Conservation (phyloP, 257 asterid genomes). For the Avicennia marina region DNA sequence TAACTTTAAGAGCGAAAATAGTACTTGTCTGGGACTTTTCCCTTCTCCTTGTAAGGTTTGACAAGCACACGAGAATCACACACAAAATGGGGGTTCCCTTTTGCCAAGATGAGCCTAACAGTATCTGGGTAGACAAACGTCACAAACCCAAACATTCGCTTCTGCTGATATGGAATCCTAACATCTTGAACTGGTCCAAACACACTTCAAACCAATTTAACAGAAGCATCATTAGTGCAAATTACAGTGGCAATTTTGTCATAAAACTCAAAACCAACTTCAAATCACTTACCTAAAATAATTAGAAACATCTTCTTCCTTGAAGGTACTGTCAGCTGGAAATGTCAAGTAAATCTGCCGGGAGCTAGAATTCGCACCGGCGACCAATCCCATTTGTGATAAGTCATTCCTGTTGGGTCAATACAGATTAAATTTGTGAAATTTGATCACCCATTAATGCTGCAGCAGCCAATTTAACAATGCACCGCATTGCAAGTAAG, state of each 20-base stretch:
- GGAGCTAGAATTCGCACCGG: constrained; percentile 46
- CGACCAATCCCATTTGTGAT: constrained; percentile 46
- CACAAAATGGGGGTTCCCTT: constrained; percentile 97
- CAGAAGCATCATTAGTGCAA: constrained; percentile 18
- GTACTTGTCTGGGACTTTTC: constrained; percentile 80
- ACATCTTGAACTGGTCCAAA: constrained; percentile 99
- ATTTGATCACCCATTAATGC: too few relatives aligned
- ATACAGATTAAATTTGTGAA: constrained; percentile 33
- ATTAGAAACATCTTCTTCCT: constrained; percentile 89
- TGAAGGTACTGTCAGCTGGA: constrained; percentile 94
- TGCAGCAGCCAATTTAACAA: too few relatives aligned
- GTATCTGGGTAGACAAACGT: constrained; percentile 83
- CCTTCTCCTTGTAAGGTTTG: constrained; percentile 97
- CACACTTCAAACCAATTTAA: constrained; percentile 37
- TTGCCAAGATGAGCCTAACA: constrained; percentile 83
- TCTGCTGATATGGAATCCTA: constrained; percentile 96
- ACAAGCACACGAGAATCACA: constrained; percentile 99
- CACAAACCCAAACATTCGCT: constrained; percentile 96
- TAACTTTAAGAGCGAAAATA: background rate
- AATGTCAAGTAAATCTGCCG: constrained; percentile 92
- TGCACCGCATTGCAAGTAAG: too few relatives aligned
- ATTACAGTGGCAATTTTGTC: background rate
- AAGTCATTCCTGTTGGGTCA: constrained; percentile 46
- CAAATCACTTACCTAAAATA: constrained; percentile 62
- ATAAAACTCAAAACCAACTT: background rate